Evolutionary conservation across 2,329 filamentous ascomycete genomes (phyloP).

Genomic region (Botrytis deweyae): DNA sequence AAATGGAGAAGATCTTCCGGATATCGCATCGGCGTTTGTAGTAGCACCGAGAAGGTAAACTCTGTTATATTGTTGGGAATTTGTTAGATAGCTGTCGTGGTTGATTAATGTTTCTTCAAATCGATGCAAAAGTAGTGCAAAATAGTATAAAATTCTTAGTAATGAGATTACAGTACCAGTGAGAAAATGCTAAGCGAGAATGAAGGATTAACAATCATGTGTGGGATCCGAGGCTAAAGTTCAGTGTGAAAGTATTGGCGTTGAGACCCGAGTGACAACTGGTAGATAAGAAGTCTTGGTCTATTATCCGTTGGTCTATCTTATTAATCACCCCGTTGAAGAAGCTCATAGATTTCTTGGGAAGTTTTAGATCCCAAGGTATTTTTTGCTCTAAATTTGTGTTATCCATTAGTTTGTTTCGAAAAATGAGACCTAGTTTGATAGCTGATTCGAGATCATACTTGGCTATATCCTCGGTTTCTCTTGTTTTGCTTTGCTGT

Average conservation of each 20-base stretch:
- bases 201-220: neutral
- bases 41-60: neutral
- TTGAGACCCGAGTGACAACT: constrained; percentile 2
- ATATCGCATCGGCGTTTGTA: neutral
- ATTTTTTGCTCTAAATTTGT: neutral
- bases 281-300: neutral
- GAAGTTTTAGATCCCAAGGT: neutral
- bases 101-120: neutral
- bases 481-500: neutral
- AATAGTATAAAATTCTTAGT: neutral
- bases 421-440: neutral
- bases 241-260: neutral
- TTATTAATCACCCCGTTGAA: neutral
- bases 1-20: neutral
- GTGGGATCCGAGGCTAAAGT: neutral
- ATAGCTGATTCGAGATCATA: neutral
- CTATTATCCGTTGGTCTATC: neutral
- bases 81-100: neutral
- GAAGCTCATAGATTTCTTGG: neutral
- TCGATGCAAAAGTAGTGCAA: neutral
- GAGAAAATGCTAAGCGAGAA: neutral
- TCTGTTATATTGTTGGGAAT: neutral
- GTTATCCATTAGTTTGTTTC: neutral
- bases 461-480: neutral
- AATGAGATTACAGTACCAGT: neutral